phyloP scores from a whole-genome alignment of 306 rosid genomes.

The Ormosia semicastrata region DNA sequence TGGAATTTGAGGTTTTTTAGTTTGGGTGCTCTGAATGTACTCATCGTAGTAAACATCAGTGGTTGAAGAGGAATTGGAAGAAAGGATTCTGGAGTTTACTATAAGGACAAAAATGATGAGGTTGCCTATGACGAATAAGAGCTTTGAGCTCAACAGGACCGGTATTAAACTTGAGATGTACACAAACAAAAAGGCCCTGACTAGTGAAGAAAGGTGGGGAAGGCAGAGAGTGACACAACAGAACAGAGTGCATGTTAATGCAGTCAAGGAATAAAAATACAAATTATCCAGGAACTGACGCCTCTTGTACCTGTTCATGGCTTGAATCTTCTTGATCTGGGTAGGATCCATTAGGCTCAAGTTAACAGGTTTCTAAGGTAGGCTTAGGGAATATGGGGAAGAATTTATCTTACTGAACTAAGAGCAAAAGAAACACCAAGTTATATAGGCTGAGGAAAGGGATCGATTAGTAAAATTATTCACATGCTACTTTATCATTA shows the following conservation, averaged over 20 bases:
- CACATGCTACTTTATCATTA: slow-evolving; percentile 33
- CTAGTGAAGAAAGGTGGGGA: slow-evolving; percentile 31
- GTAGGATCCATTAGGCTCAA: slow-evolving; percentile 39
- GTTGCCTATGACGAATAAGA: slow-evolving; percentile 40
- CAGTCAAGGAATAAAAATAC: slow-evolving; percentile 30
- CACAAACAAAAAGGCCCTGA: slow-evolving; percentile 5
- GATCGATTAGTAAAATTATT: slow-evolving; percentile 29
- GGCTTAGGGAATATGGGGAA: not conserved
- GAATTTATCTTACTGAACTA: slow-evolving; percentile 21
- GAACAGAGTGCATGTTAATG: slow-evolving; percentile 28
- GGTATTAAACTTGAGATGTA: slow-evolving; percentile 39
- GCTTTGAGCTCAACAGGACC: slow-evolving; percentile 29
- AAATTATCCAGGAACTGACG: slow-evolving; percentile 28
- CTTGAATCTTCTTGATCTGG: slow-evolving; percentile 46
- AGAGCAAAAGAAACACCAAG: slow-evolving; percentile 16
- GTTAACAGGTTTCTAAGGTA: not conserved
- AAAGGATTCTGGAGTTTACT: slow-evolving; percentile 53
- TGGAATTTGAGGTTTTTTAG: slow-evolving; percentile 23
- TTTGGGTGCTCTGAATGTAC: slow-evolving; percentile 39
- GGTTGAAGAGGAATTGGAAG: slow-evolving; percentile 38
- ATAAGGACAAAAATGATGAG: slow-evolving; percentile 36
- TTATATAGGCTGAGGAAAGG: slow-evolving; percentile 34
- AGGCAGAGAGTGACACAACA: slow-evolving; percentile 42
- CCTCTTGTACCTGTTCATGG: slow-evolving; percentile 42
- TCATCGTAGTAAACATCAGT: slow-evolving; percentile 43